phyloP scores from a whole-genome alignment of 306 rosid species.

The Prunus kanzakura region DNA sequence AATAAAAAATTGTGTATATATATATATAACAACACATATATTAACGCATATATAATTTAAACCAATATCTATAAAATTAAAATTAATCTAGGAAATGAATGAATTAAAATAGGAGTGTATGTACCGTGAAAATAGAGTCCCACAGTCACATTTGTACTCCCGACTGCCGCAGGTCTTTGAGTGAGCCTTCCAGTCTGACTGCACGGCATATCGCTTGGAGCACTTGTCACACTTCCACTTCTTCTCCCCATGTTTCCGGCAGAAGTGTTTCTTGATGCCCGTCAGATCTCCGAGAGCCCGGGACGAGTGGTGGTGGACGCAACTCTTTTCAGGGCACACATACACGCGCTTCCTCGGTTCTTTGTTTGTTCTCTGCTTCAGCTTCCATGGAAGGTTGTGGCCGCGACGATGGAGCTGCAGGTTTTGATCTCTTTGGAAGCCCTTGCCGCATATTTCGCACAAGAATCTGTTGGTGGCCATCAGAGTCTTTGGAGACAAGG shows the following conservation, averaged over 20 bases:
- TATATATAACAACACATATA: no score
- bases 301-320: slow-evolving; percentile 74
- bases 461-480: slow-evolving; percentile 86
- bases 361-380: slow-evolving; percentile 72
- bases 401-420: no score
- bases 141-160: no score
- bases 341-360: slow-evolving; percentile 71
- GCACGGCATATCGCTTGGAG: no score
- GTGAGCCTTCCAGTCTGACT: no score
- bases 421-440: no score
- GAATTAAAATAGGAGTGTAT: no score
- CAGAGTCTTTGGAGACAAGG: slow-evolving; percentile 77
- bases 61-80: no score
- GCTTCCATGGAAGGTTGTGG: slow-evolving; percentile 83
- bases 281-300: slow-evolving; percentile 88
- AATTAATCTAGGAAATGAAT: no score
- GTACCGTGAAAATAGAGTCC: slow-evolving; percentile 33
- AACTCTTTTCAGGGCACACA: slow-evolving; percentile 80
- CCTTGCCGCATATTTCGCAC: slow-evolving; percentile 70
- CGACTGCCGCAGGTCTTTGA: no score
- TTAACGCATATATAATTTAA: no score
- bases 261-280: slow-evolving; percentile 93
- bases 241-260: slow-evolving; percentile 90
- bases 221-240: slow-evolving; percentile 19
- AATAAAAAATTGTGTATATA: no score